Base-by-base conservation (phyloP, 163 green algal genomes). In the Coccomyxa subellipsoidea region DNA sequence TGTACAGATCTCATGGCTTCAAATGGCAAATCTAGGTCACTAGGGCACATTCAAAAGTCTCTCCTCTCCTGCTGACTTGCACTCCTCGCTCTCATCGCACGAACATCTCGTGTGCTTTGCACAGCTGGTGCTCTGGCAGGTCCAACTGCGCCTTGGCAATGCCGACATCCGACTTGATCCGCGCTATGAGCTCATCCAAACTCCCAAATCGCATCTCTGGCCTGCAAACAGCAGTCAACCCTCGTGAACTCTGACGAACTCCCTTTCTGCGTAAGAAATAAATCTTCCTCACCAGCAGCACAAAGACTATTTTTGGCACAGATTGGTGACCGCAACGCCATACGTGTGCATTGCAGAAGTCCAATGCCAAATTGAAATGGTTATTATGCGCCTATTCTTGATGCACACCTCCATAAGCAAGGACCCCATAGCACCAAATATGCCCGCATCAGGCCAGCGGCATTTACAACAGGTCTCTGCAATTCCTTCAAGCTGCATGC, bases 101-200 rank as follows among this genome's bases (percentile, higher is more conserved):
- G 40, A 77, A 34, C 18, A 47, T 47, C 73, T 77, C 37, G 10
- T 79, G 73, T 10, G 36, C 27, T 10, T 66, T 59, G 38, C 40
- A 25, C 25, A 36, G 2, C 9, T 34, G 23, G 38, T 80, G 80
- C 36, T 71, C 21, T 29, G 79, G 77, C 21, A 53, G 32, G 54
- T 95, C 89, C 84, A 98, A 86, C 85, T 94, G 89, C 38, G 86
- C 81, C 31, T 83, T 91, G 18, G 92, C 88, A n/a, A 95, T 90
- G 53, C 94, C 91, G 0, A 93, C 93, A 86, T 98, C 95, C 12
- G 87, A 71, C 15, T 85, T 86, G 75, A 97, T 97, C 29, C 90
- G 87, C 2, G 83, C 80, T 32, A 94, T 86, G 38, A 96, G 88
- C 78, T 87, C 87, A 27, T 69, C 54, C 38, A 97, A 69, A 35